Percentiles rank a stretch among this genome's conserved stretches.
Evolutionary conservation across 2,329 filamentous ascomycete species (phyloP).

Genomic region (Pestalotiopsis sp.): DNA sequence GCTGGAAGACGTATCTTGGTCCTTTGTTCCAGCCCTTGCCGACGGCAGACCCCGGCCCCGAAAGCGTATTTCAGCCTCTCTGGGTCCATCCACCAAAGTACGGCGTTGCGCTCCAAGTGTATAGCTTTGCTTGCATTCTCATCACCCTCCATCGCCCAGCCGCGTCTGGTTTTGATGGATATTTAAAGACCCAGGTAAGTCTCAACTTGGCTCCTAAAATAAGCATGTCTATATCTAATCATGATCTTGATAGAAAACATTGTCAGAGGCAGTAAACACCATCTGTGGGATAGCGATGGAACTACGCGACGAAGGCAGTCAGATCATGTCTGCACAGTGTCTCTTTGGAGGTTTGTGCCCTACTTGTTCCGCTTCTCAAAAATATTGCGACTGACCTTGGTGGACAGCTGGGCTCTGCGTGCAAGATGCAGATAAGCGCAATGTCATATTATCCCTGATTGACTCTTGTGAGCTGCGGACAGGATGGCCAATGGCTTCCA

Average conservation of each 20-base stretch:
- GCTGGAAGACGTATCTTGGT: slow-evolving; percentile 36
- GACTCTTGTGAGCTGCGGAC: slow-evolving; percentile 38
- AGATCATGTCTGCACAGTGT: slow-evolving; percentile 46
- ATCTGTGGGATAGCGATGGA: slow-evolving; percentile 54
- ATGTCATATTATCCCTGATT: slow-evolving; percentile 40
- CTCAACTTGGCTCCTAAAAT: background rate
- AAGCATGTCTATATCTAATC: background rate
- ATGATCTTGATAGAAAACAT: slow-evolving; percentile 35
- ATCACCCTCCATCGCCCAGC: slow-evolving; percentile 56
- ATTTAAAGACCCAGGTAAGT: slow-evolving; percentile 32
- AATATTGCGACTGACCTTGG: slow-evolving; percentile 8
- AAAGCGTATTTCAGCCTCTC: slow-evolving; percentile 44
- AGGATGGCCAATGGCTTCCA: slow-evolving; percentile 40
- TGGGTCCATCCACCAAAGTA: slow-evolving; percentile 54
- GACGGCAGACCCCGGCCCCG: slow-evolving; percentile 22
- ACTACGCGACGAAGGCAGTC: slow-evolving; percentile 41
- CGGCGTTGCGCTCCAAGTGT: slow-evolving; percentile 52
- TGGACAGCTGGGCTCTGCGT: slow-evolving; percentile 41
- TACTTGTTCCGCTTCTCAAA: background rate
- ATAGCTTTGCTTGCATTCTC: slow-evolving; percentile 55
- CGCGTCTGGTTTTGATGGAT: slow-evolving; percentile 50
- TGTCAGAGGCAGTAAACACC: slow-evolving; percentile 48
- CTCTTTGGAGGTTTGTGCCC: slow-evolving; percentile 38
- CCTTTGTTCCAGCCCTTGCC: slow-evolving; percentile 44
- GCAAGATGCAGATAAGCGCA: slow-evolving; percentile 37